A percentile compares a stretch with the other conserved stretches of the same genome.
Conservation (phyloP, 805 yeast species). For the Nakazawaea laoshanensis region DNA sequence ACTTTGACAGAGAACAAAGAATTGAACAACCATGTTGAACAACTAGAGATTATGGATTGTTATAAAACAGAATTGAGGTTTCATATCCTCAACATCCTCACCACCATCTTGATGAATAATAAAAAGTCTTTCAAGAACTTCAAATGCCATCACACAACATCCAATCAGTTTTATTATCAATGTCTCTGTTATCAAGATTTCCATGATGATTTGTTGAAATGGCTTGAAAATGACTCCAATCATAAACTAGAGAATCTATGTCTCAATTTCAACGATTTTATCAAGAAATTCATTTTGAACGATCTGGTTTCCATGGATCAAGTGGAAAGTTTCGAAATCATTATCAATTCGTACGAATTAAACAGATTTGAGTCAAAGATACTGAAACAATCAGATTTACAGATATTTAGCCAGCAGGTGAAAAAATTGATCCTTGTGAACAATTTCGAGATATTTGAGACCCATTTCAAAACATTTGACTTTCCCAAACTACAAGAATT, state of each 20-base stretch:
- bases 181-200: constrained; percentile 7
- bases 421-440: constrained; percentile 1
- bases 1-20: background rate
- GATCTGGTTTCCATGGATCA: background rate
- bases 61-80: constrained; percentile 7
- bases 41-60: constrained; percentile 6
- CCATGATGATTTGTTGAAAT: constrained; percentile 1
- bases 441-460: constrained; percentile 2
- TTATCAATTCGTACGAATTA: constrained; percentile 5
- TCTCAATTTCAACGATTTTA: constrained; percentile 6
- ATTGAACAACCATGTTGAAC: background rate
- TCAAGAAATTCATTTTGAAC: background rate
- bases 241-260: background rate
- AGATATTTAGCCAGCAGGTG: background rate
- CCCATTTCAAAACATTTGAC: background rate
- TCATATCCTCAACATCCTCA: constrained; percentile 4
- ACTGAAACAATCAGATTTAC: too few species aligned
- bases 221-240: background rate
- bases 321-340: constrained; percentile 4
- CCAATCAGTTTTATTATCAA: constrained; percentile 8
- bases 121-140: background rate
- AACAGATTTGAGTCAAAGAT: background rate
- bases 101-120: background rate
- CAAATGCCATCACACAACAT: constrained; percentile 7
- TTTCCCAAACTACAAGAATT: constrained; percentile 1